Evolutionary conservation across 371 early-diverging fungal genomes (phyloP), one percentile per base, ranked within the genome.

Genomic region (Rhizoclosmatium hyalinum): DNA sequence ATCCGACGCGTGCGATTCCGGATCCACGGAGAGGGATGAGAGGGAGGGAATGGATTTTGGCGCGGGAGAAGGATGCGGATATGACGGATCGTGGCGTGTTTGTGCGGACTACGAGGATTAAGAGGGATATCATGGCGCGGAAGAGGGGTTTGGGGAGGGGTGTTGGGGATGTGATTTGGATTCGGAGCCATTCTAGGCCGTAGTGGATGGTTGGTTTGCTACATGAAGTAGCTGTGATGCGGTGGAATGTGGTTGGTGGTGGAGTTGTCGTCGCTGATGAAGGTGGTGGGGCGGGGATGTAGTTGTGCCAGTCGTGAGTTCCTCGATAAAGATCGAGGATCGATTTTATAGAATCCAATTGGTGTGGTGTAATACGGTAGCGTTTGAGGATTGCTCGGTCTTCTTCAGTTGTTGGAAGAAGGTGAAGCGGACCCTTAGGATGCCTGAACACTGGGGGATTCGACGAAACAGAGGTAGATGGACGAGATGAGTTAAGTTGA

Each of bases 241-340:
- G 60, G 46, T 46, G n/a, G 45, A 46, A 82, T 78, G 41, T n/a
- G 8, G 42, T 10, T 8, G 19, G 45, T n/a, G 14, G 14, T 6
- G 17, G 19, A 8, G 6, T 12, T 10, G 2, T 5, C 8, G 6
- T n/a, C 14, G 41, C 32, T n/a, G 54, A 14, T 3, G 12, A 3
- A 3, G 2, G 41, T 2, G 45, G 50, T n/a, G 50, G 45, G 2
- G 77, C 79, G 8, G 82, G 81, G 46, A 79, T 80, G 73, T 83
- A 85, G 77, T 85, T 85, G 77, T 83, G 83, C 70, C 71, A 85
- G 75, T 85, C 83, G 74, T 85, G 85, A 5, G 85, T 83, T 14
- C 85, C 85, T 42, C 78, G 63, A 68, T 60, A 85, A 43, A 21
- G 72, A 54, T 76, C 65, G 47, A 81, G 47, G 58, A 82, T 81